Evolutionary conservation across 371 early-diverging fungal genomes (phyloP).

Genomic region (Conidiobolus incongruus): DNA sequence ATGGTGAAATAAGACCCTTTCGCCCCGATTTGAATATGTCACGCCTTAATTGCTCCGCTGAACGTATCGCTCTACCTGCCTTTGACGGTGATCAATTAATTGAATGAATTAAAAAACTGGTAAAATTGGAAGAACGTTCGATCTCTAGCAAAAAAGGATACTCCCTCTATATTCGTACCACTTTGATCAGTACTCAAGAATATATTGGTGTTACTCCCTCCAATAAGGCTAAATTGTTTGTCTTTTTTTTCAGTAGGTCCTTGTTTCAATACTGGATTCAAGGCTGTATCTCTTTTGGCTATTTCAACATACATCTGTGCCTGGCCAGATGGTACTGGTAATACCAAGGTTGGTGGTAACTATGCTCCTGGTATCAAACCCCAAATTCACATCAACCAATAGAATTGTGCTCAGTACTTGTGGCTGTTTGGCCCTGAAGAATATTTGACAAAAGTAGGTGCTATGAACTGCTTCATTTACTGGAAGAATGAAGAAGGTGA

Average conservation of each 20-base stretch:
- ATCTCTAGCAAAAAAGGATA: conserved; percentile 80
- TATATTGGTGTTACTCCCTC: conserved; percentile 47
- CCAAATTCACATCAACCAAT: conserved; percentile 61
- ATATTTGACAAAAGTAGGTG: conserved; percentile 83
- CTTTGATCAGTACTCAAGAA: conserved; percentile 84
- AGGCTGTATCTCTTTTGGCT: conserved; percentile 68
- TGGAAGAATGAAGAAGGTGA: conserved; percentile 58
- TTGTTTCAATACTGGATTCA: conserved; percentile 81
- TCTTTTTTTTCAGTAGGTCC: conserved; percentile 92
- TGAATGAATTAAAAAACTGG: conserved; percentile 61
- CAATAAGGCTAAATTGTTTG: conserved; percentile 55
- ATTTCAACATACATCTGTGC: conserved; percentile 73
- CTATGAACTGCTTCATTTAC: conserved; percentile 85
- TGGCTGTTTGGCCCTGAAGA: conserved; percentile 82
- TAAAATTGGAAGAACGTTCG: conserved; percentile 65
- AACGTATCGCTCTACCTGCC: conserved; percentile 58
- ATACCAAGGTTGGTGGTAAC: conserved; percentile 75
- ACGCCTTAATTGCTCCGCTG: conserved; percentile 44
- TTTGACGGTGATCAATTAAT: conserved; percentile 66
- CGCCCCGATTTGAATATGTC: conserved; percentile 83
- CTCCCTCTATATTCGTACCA: conserved; percentile 86
- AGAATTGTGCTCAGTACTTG: conserved; percentile 81
- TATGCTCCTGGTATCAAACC: conserved; percentile 67
- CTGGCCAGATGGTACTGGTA: conserved; percentile 93
- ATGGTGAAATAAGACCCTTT: conserved; percentile 63